Base-by-base conservation (phyloP, 1,139 yeast species). In the Scheffersomyces titani region DNA sequence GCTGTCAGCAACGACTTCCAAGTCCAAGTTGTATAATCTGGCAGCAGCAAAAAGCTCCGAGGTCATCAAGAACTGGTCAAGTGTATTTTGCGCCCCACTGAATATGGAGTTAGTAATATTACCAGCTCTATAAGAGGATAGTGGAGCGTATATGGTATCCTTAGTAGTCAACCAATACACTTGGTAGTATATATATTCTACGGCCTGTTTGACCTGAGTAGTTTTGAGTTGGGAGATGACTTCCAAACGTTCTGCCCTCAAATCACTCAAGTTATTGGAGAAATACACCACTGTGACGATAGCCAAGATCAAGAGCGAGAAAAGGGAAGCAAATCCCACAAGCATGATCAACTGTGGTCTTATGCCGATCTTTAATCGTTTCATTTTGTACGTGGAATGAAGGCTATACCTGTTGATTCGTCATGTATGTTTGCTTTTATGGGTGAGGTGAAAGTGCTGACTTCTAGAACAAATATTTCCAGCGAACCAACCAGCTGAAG, bases 141-240 rank as follows among this genome's bases (percentile, higher is more conserved):
- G 73, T 0, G 96, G 87, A 30, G 71, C 66, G 59, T 87, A 87
- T 9, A 92, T 70, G 1, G 86, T 71, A 59, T 86, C 90, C 61
- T 88, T 80, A 1, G 85, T 78, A 2, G 92, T 76, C n/a, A 92
- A 73, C 80, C 90, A 87, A 58, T 82, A 82, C 2, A 88, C 83
- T 69, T 91, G 97, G 68, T 87, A 90, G 66, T 85, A 88, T 22
- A 87, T 73, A 57, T 79, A 82, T 60, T 83, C 82, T 59, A 90
- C 74, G 47, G 85, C 82, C 71, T 91, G 97, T 55, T 81, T 81
- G 16, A 92, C 79, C 70, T 92, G 97, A 0, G 94, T 83, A 0
- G 94, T 85, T 70, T 91, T 92, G 56, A 92, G 76, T 68, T 89
- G 90, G 7, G 97, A 89, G 18, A 92, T 89, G 52, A 90, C 91